These are phyloP conservation scores for Tieghemostelium lacteum DNA, from an alignment of 78 protist genomes.

Conservation along the genomic window DNA sequence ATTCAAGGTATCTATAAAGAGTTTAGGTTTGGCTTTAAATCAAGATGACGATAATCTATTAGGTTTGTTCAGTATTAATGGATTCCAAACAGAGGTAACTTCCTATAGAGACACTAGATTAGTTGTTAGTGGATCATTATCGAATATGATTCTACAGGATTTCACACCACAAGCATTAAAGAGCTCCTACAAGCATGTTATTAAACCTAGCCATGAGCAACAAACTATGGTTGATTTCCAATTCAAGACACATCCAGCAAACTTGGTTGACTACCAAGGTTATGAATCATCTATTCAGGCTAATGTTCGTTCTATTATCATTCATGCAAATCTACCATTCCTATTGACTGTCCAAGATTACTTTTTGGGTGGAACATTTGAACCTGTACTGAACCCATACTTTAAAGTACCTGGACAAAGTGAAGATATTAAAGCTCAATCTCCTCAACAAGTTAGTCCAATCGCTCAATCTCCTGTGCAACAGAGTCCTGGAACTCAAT, in stretches of 20 bases:
- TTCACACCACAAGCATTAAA: background rate
- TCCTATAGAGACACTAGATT: conserved; percentile 52
- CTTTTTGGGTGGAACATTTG: conserved; percentile 68
- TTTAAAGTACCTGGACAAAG: background rate
- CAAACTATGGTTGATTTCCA: conserved; percentile 27
- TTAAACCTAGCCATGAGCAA: conserved; percentile 6
- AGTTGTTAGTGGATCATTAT: conserved; percentile 23
- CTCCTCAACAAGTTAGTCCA: background rate
- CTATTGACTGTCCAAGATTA: conserved; percentile 38
- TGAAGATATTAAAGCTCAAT: background rate
- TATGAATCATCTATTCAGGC: conserved; percentile 46
- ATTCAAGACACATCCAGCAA: conserved; percentile 13
- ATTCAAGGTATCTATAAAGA: conserved; percentile 21
- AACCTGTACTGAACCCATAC: conserved; percentile 42
- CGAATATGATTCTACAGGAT: conserved; percentile 38
- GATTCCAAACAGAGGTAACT: conserved; percentile 11
- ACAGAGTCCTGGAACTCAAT: background rate
- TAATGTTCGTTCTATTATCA: conserved; percentile 40
- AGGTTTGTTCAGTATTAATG: conserved; percentile 55
- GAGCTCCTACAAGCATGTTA: conserved; percentile 29
- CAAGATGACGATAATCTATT: conserved; percentile 38
- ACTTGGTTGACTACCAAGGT: conserved; percentile 23
- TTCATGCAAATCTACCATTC: conserved; percentile 54
- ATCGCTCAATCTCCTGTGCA: background rate
- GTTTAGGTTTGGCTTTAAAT: conserved; percentile 63